A percentile compares a stretch with the other conserved stretches of the same genome.
These are phyloP conservation scores for Podospora pseudopauciseta DNA, from an alignment of 495 filamentous ascomycete species.

Conservation along the genomic window DNA sequence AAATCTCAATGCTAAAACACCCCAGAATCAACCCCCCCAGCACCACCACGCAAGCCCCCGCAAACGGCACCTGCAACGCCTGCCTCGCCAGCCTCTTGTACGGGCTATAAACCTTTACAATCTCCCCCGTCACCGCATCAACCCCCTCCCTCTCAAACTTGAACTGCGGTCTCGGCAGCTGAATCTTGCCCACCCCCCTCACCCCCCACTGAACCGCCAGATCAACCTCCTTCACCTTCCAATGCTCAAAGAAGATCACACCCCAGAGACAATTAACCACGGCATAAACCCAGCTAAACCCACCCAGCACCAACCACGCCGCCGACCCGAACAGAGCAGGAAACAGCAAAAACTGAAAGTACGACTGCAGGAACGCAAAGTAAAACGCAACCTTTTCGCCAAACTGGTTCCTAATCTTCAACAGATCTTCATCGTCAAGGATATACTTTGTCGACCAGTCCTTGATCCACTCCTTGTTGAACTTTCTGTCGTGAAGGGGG, in stretches of 20 bases:
- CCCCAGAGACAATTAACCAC: constrained; percentile 81
- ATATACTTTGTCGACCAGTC: constrained; percentile 81
- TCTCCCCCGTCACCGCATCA: constrained; percentile 85
- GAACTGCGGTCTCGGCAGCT: constrained; percentile 73
- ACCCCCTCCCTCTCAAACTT: constrained; percentile 66
- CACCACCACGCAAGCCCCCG: constrained; percentile 61
- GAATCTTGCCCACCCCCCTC: constrained; percentile 77
- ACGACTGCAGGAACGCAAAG: constrained; percentile 92
- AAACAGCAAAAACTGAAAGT: constrained; percentile 80
- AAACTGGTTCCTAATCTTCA: constrained; percentile 80
- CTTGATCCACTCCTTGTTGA: constrained; percentile 88
- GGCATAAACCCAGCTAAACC: constrained; percentile 81
- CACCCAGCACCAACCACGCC: constrained; percentile 77
- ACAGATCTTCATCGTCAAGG: constrained; percentile 71
- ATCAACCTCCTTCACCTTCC: constrained; percentile 92
- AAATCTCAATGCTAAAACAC: constrained; percentile 93
- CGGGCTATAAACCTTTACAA: constrained; percentile 70
- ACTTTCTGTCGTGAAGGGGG: constrained; percentile 79
- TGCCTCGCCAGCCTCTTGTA: constrained; percentile 74
- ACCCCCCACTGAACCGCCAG: constrained; percentile 90
- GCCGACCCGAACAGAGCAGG: constrained; percentile 79
- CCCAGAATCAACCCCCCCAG: constrained; percentile 79
- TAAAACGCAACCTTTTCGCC: constrained; percentile 96
- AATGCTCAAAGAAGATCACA: constrained; percentile 89
- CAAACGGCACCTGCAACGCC: constrained; percentile 85